phyloP scores from a whole-genome alignment of 2,329 filamentous ascomycete species.

The Teratosphaeria zuluensis region DNA sequence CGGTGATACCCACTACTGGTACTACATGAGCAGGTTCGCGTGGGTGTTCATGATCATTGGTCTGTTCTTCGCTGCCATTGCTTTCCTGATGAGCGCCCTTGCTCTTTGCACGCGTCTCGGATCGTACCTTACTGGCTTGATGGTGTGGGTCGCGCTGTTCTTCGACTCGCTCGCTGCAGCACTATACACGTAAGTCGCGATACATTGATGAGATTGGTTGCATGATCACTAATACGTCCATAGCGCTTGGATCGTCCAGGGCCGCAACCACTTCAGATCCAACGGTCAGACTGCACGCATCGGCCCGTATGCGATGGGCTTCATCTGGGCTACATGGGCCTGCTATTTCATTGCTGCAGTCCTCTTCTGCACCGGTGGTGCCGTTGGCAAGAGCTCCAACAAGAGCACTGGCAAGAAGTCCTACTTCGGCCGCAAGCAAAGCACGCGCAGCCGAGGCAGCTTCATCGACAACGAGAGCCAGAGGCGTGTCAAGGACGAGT shows the following conservation, averaged over 20 bases:
- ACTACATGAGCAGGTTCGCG: constrained; percentile 79
- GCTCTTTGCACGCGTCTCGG: constrained; percentile 64
- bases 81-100: constrained; percentile 59
- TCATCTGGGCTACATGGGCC: constrained; percentile 64
- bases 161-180: constrained; percentile 58
- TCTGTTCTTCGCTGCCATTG: constrained; percentile 63
- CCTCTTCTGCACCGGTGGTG: constrained; percentile 56
- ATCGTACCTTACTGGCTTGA: constrained; percentile 54
- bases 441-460: constrained; percentile 39
- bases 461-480: constrained; percentile 48
- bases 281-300: constrained; percentile 49
- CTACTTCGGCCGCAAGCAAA: constrained; percentile 42
- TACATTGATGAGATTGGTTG: neutral
- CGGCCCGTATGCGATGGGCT: constrained; percentile 62
- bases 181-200: constrained; percentile 61
- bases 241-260: constrained; percentile 59
- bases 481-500: constrained; percentile 61
- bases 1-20: constrained; percentile 58
- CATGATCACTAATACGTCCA: constrained; percentile 11
- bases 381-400: constrained; percentile 37
- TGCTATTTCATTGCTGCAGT: constrained; percentile 56
- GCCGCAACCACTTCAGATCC: constrained; percentile 54
- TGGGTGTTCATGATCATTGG: constrained; percentile 85
- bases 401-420: constrained; percentile 26
- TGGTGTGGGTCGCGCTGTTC: constrained; percentile 53